A percentile compares a stretch with the other conserved stretches of the same genome.
These are phyloP conservation scores for Solanum rostratum DNA, from an alignment of 257 asterid species.

Conservation along the genomic window DNA sequence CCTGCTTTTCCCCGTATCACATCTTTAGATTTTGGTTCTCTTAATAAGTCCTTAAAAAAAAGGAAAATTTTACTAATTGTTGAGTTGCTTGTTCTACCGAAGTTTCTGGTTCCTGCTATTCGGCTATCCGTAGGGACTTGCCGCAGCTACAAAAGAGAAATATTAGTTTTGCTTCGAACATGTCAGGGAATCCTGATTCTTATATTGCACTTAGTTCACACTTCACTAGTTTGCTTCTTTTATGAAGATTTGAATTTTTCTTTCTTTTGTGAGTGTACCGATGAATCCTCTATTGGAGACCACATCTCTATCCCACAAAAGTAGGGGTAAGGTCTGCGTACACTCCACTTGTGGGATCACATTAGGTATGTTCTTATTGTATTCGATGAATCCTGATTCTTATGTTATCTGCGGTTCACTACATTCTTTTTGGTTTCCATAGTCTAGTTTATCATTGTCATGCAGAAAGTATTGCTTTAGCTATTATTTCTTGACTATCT, in stretches of 20 bases:
- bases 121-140: not conserved
- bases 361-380: not conserved
- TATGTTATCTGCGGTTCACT: not conserved
- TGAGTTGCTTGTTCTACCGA: not conserved
- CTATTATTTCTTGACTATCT: not conserved
- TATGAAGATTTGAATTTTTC: not conserved
- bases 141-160: not conserved
- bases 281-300: not conserved
- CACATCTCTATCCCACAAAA: not conserved
- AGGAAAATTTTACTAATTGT: not conserved
- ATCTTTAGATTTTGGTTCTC: not conserved
- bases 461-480: not conserved
- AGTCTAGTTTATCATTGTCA: not conserved
- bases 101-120: not conserved
- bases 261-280: not conserved
- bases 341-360: not conserved
- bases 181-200: not conserved
- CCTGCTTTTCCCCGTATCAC: not conserved
- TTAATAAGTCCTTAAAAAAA: not conserved
- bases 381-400: not conserved
- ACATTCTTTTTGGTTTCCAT: not conserved
- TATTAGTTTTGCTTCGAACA: not conserved
- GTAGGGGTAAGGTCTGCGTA: not conserved
- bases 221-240: not conserved
- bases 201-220: not conserved